Evolutionary conservation across 306 rosid species (phyloP).

Genomic region (Abrus pulchellus): DNA sequence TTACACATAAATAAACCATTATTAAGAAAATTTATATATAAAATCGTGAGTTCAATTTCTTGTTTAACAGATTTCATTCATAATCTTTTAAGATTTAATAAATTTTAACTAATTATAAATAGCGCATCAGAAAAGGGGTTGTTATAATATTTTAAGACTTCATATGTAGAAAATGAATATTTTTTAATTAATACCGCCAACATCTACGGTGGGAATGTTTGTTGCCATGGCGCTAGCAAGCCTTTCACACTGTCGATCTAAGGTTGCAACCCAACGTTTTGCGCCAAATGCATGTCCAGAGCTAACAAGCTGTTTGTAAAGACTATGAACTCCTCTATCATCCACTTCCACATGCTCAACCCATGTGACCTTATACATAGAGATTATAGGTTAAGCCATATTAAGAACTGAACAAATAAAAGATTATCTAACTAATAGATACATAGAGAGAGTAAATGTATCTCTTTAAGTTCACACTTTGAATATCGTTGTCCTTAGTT

Average conservation of each 20-base stretch:
- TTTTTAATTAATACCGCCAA: constrained; percentile 67
- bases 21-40: too few relatives aligned
- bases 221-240: constrained; percentile 96
- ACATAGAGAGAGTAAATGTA: too few relatives aligned
- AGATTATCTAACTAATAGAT: not conserved
- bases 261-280: constrained; percentile 91
- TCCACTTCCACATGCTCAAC: constrained; percentile 94
- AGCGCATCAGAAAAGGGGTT: too few relatives aligned
- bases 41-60: too few relatives aligned
- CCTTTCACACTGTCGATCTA: constrained; percentile 93
- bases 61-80: too few relatives aligned
- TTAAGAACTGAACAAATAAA: not conserved
- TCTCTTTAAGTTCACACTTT: too few relatives aligned
- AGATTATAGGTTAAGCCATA: not conserved
- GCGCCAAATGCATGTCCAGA: constrained; percentile 96
- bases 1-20: too few relatives aligned
- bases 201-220: constrained; percentile 79
- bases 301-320: constrained; percentile 86
- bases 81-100: too few relatives aligned
- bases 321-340: constrained; percentile 90
- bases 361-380: constrained; percentile 73
- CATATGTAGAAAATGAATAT: too few relatives aligned
- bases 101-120: too few relatives aligned
- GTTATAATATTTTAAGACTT: too few relatives aligned
- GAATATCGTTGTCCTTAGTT: too few relatives aligned